A percentile compares a stretch with the other conserved stretches of the same genome.
Conservation (phyloP, 495 filamentous ascomycete genomes). For the Chaetomium fimeti region DNA sequence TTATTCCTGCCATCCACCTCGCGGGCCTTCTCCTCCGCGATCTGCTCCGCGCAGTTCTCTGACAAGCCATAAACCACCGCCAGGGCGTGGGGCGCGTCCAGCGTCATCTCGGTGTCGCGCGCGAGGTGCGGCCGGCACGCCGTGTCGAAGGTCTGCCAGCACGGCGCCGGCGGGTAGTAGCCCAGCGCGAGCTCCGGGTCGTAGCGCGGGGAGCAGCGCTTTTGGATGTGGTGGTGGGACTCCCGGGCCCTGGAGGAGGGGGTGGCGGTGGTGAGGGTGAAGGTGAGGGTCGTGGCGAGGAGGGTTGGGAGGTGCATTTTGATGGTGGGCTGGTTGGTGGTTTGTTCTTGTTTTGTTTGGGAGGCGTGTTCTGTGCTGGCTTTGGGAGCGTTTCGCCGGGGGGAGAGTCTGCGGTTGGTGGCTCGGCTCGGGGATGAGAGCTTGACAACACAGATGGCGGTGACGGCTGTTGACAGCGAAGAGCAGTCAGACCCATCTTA, state of each 20-base stretch:
- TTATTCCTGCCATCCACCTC: constrained; percentile 28
- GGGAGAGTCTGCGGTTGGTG: not conserved
- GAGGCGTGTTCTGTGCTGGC: not conserved
- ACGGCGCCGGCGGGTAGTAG: constrained; percentile 32
- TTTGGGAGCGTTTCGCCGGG: not conserved
- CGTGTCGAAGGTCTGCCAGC: constrained; percentile 33
- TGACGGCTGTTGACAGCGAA: not conserved
- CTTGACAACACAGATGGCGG: not conserved
- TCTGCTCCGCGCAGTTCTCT: constrained; percentile 21
- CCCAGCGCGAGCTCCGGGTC: constrained; percentile 28
- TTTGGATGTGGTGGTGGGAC: constrained; percentile 1
- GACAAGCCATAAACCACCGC: constrained; percentile 27
- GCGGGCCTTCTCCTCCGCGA: constrained; percentile 29
- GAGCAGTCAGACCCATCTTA: not conserved
- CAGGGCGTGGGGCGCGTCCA: constrained; percentile 23
- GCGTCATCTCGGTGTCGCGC: constrained; percentile 20
- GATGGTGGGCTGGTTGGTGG: not conserved
- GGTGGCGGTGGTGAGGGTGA: not conserved
- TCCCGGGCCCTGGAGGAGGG: too few species aligned
- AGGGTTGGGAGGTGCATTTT: constrained; percentile 18
- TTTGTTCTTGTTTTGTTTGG: not conserved
- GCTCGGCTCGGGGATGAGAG: too few species aligned
- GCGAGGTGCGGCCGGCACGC: constrained; percentile 27
- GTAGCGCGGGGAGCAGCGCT: constrained; percentile 29
- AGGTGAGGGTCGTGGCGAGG: not conserved